Conservation (phyloP, 306 rosid species). For the Citrullus mucosospermus region DNA sequence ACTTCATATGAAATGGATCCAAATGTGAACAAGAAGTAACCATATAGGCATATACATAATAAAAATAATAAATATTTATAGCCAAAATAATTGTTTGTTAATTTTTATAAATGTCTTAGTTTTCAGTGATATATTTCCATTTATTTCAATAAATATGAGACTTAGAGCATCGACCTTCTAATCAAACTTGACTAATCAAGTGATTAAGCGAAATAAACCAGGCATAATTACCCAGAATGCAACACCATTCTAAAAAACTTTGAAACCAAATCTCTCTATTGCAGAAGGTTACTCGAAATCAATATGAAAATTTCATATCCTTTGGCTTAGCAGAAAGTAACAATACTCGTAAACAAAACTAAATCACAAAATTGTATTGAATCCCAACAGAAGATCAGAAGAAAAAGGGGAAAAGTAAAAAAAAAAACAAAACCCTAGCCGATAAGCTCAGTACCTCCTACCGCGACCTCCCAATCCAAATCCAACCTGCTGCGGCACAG, state of each 20-base stretch:
- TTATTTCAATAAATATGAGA: background rate
- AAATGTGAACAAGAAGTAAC: too few species aligned
- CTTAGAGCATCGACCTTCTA: background rate
- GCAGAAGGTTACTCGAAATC: background rate
- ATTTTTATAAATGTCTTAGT: background rate
- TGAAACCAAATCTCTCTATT: background rate
- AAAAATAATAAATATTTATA: too few species aligned
- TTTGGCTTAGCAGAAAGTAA: background rate
- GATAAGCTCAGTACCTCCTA: conserved; percentile 26
- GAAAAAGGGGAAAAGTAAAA: background rate
- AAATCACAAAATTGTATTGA: background rate
- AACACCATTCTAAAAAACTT: background rate
- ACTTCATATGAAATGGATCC: too few species aligned
- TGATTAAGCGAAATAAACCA: background rate
- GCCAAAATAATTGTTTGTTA: too few species aligned
- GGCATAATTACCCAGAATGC: too few species aligned
- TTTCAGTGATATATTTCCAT: background rate
- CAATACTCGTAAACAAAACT: background rate
- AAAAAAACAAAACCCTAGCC: background rate
- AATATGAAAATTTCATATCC: background rate
- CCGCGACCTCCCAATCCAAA: conserved; percentile 31
- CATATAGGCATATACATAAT: too few species aligned
- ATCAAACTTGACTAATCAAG: background rate
- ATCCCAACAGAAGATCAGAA: background rate
- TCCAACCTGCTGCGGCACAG: conserved; percentile 4